These are phyloP conservation scores for Extremus antarcticus DNA, from an alignment of 495 filamentous ascomycete species.

Conservation along the genomic window DNA sequence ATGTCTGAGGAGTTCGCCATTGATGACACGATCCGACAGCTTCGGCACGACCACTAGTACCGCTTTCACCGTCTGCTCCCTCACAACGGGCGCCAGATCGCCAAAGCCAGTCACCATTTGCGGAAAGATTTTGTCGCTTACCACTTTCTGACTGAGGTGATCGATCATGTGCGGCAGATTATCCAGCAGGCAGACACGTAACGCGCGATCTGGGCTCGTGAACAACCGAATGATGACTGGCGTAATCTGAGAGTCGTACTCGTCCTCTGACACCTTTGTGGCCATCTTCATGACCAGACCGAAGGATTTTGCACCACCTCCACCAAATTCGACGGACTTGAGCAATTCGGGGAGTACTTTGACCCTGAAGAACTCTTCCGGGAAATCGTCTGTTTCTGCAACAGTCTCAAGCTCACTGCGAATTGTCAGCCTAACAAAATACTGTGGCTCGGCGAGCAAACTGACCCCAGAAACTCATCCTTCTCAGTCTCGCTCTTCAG, in stretches of 20 bases:
- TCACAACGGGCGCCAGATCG: constrained; percentile 77
- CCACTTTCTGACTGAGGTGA: constrained; percentile 73
- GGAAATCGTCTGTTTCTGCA: constrained; percentile 67
- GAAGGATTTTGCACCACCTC: constrained; percentile 88
- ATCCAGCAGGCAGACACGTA: constrained; percentile 84
- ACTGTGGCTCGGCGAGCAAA: not conserved
- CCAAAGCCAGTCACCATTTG: constrained; percentile 91
- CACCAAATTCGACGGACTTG: constrained; percentile 94
- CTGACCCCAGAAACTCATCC: constrained; percentile 74
- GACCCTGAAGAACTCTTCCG: constrained; percentile 94
- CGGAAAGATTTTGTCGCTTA: constrained; percentile 95
- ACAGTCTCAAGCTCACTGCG: constrained; percentile 71
- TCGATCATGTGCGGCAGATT: constrained; percentile 87
- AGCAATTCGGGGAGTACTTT: constrained; percentile 92
- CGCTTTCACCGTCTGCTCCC: constrained; percentile 92
- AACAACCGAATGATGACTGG: constrained; percentile 84
- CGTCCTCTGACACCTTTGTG: constrained; percentile 72
- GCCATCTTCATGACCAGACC: constrained; percentile 80
- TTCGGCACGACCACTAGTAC: constrained; percentile 76
- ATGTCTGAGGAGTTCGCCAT: constrained; percentile 83
- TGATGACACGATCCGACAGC: constrained; percentile 82
- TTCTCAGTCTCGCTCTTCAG: constrained; percentile 75
- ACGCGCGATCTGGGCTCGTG: constrained; percentile 79
- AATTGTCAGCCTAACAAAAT: constrained; percentile 16
- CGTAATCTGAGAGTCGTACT: constrained; percentile 74